Conservation (phyloP, 805 yeast species). For the Candida maltosa region DNA sequence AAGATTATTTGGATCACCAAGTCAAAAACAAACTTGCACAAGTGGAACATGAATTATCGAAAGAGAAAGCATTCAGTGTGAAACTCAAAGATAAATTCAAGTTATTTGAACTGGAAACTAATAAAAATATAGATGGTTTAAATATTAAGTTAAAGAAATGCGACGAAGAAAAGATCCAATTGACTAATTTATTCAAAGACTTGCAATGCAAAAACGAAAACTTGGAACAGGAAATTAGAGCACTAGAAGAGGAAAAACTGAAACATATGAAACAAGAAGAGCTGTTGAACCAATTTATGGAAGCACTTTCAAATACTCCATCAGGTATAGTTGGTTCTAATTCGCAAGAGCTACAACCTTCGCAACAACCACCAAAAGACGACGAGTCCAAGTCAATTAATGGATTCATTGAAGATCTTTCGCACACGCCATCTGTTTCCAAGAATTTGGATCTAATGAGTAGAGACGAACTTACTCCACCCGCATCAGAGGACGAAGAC, state of each 20-base stretch:
- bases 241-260: constrained; percentile 3
- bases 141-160: constrained; percentile 1
- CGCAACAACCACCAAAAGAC: constrained; percentile 1
- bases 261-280: neutral
- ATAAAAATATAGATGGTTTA: constrained; percentile 1
- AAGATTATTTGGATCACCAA: constrained; percentile 18
- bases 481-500: constrained; percentile 8
- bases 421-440: constrained; percentile 9
- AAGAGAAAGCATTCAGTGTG: constrained; percentile 12
- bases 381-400: constrained; percentile 8
- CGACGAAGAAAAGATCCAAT: constrained; percentile 1
- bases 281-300: too few species aligned
- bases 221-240: constrained; percentile 2
- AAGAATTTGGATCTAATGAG: constrained; percentile 5
- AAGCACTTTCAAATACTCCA: constrained; percentile 2
- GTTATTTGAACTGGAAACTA: constrained; percentile 6
- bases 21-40: constrained; percentile 11
- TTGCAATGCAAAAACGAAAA: neutral
- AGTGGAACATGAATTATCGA: constrained; percentile 14
- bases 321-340: neutral
- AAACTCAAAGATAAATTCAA: constrained; percentile 14
- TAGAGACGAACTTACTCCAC: constrained; percentile 10
- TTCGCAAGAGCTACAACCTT: too few species aligned
- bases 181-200: constrained; percentile 3
- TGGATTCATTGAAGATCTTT: constrained; percentile 10